Conservation (phyloP, 164 flowering plant species). For the Tetrastigma voinierianum region DNA sequence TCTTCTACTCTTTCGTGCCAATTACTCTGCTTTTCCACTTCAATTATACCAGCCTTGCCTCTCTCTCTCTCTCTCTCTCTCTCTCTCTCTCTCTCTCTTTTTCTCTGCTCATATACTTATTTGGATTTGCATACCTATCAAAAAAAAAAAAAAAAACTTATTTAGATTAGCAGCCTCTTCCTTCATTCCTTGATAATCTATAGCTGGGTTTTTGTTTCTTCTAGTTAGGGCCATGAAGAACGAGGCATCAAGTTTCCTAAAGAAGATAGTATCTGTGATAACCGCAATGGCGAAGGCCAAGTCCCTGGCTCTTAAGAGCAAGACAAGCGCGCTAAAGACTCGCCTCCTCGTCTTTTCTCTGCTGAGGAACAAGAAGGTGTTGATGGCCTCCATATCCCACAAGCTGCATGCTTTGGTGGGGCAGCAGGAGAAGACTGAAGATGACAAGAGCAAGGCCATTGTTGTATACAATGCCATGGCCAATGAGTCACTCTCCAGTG, state of each 20-base stretch:
- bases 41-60: not conserved
- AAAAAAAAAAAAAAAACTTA: too few relatives aligned
- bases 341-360: conserved; percentile 47
- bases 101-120: not conserved
- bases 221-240: conserved; percentile 43
- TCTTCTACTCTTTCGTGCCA: conserved; percentile 4
- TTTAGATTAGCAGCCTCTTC: not conserved
- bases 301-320: conserved; percentile 44
- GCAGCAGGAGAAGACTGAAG: conserved; percentile 10
- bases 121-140: too few relatives aligned
- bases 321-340: conserved; percentile 42
- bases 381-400: conserved; percentile 47
- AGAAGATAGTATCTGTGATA: conserved; percentile 37
- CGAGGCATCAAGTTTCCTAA: conserved; percentile 44
- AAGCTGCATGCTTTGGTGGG: conserved; percentile 46
- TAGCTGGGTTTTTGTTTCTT: not conserved
- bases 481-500: not conserved
- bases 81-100: conserved; percentile 1
- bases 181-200: not conserved
- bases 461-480: conserved; percentile 24
- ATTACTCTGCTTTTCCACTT: conserved; percentile 1
- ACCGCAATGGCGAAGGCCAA: conserved; percentile 45
- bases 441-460: conserved; percentile 25
- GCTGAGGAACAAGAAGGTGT: conserved; percentile 45
- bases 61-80: conserved; percentile 12